Evolutionary conservation across 495 filamentous ascomycete genomes (phyloP).

Genomic region (Trichoderma reesei): DNA sequence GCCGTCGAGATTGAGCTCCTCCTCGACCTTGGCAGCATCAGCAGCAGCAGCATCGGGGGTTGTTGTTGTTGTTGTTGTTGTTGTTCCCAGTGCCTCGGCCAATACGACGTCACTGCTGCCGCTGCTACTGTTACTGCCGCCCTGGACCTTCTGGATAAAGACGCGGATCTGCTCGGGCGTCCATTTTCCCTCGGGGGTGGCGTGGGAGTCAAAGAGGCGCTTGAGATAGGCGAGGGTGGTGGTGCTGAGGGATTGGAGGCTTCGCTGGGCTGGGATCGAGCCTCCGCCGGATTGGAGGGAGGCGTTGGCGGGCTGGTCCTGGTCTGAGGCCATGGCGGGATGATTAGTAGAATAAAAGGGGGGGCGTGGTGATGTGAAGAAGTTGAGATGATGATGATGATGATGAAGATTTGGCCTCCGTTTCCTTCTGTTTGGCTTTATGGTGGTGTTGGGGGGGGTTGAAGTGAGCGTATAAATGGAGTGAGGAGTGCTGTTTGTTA

Average conservation of each 20-base stretch:
- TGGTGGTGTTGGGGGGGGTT: too few relatives aligned
- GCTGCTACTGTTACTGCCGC: slow-evolving; percentile 25
- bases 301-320: slow-evolving; percentile 11
- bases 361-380: background rate
- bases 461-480: too few relatives aligned
- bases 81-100: too few relatives aligned
- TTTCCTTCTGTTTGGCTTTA: too few relatives aligned
- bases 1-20: slow-evolving; percentile 33
- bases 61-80: too few relatives aligned
- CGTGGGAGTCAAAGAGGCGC: slow-evolving; percentile 28
- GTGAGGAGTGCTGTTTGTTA: too few relatives aligned
- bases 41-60: too few relatives aligned
- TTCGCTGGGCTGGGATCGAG: slow-evolving; percentile 19
- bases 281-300: slow-evolving; percentile 31
- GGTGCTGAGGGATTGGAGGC: slow-evolving; percentile 22
- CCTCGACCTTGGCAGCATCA: background rate
- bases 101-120: slow-evolving; percentile 5
- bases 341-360: too few relatives aligned
- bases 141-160: slow-evolving; percentile 30
- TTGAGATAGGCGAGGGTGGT: slow-evolving; percentile 27
- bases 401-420: too few relatives aligned
- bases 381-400: background rate
- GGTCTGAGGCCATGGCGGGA: slow-evolving; percentile 12
- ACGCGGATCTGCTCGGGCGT: slow-evolving; percentile 24
- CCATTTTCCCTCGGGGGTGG: slow-evolving; percentile 26